Conservation (phyloP, 2,329 filamentous ascomycete species). For the Sclerotinia sclerotiorum region DNA sequence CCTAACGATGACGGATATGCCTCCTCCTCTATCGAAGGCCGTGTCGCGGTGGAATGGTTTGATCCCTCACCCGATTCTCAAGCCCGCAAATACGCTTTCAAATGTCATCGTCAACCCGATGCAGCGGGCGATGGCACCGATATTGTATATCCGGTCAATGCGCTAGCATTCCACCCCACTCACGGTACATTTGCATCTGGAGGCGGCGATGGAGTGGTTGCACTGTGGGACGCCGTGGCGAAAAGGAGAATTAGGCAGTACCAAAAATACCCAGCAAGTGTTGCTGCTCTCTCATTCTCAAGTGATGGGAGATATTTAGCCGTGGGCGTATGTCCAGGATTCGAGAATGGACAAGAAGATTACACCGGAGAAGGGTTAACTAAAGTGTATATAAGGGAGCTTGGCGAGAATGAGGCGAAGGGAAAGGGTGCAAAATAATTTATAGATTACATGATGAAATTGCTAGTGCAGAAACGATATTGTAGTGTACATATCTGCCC, state of each 20-base stretch:
- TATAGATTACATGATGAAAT: background rate
- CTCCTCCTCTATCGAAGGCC: conserved; percentile 87
- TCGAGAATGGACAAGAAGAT: conserved; percentile 73
- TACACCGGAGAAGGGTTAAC: conserved; percentile 70
- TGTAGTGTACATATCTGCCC: conserved; percentile 1
- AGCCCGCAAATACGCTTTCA: conserved; percentile 95
- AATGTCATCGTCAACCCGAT: conserved; percentile 83
- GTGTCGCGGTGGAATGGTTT: conserved; percentile 97
- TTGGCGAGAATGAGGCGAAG: conserved; percentile 78
- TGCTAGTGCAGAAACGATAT: background rate
- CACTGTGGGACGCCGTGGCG: conserved; percentile 69
- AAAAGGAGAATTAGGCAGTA: conserved; percentile 71
- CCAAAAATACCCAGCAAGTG: conserved; percentile 61
- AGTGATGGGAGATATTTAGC: conserved; percentile 64
- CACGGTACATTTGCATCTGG: conserved; percentile 67
- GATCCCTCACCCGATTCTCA: conserved; percentile 85
- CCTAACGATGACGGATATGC: conserved; percentile 94
- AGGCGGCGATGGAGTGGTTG: conserved; percentile 70
- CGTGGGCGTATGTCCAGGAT: conserved; percentile 66
- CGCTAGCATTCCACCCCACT: conserved; percentile 67
- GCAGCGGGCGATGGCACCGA: conserved; percentile 60
- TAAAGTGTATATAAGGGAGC: conserved; percentile 76
- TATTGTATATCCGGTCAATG: conserved; percentile 71
- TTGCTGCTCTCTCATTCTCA: conserved; percentile 63
- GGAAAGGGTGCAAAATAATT: conserved; percentile 39